phyloP scores from a whole-genome alignment of 2,329 filamentous ascomycete genomes.

The Thermoascus crustaceus region DNA sequence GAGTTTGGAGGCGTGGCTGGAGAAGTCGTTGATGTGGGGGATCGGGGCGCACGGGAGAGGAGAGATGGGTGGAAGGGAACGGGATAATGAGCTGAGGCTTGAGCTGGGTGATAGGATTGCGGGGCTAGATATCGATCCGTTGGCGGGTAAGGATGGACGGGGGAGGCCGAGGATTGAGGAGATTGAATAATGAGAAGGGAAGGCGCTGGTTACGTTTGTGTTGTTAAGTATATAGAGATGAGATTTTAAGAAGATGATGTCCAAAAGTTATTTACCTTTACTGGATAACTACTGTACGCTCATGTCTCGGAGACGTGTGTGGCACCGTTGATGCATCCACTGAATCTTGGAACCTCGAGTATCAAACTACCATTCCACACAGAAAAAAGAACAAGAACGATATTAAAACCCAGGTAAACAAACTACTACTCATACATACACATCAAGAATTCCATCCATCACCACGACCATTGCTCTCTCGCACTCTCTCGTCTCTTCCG shows the following conservation, averaged over 20 bases:
- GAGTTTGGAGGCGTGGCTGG: constrained; percentile 36
- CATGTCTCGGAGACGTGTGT: too few relatives aligned
- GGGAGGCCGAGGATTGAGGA: constrained; percentile 32
- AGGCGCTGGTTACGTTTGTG: background rate
- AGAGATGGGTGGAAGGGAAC: constrained; percentile 9
- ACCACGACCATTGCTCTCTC: too few relatives aligned
- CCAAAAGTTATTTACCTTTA: too few relatives aligned
- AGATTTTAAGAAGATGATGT: background rate
- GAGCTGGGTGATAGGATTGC: constrained; percentile 31
- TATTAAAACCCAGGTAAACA: too few relatives aligned
- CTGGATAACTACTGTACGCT: too few relatives aligned
- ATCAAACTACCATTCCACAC: too few relatives aligned
- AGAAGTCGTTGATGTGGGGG: constrained; percentile 35
- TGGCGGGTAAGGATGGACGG: constrained; percentile 15
- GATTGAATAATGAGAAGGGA: constrained; percentile 34
- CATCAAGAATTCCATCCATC: too few relatives aligned
- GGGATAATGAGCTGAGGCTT: constrained; percentile 16
- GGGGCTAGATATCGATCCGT: constrained; percentile 29
- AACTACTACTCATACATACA: background rate
- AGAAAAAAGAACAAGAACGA: too few relatives aligned
- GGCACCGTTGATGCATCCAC: too few relatives aligned
- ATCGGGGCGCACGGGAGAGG: constrained; percentile 23
- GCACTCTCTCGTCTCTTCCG: too few relatives aligned
- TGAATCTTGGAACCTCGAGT: too few relatives aligned
- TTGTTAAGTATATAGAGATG: constrained; percentile 15